Evolutionary conservation across 441 rosid species (phyloP).

Genomic region (Metrosideros polymorpha): DNA sequence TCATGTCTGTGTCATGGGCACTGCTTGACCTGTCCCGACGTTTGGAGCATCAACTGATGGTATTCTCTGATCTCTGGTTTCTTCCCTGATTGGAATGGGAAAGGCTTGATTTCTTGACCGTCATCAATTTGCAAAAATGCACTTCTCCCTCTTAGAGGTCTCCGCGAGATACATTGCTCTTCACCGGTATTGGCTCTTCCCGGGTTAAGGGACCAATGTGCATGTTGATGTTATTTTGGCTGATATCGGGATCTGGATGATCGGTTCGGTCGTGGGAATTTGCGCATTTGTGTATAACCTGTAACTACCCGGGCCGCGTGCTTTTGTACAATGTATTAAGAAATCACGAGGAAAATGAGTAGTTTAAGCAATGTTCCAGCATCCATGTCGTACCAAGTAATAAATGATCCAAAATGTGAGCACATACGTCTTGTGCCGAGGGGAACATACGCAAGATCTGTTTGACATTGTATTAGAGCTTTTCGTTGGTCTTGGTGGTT

Average conservation of each 20-base stretch:
- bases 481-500: neutral
- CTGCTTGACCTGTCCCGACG: conserved; percentile 21
- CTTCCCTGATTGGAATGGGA: neutral
- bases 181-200: neutral
- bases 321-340: neutral
- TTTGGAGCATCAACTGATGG: neutral
- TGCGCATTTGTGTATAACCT: neutral
- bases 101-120: neutral
- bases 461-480: neutral
- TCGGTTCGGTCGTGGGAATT: neutral
- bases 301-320: neutral
- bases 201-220: neutral
- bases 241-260: neutral
- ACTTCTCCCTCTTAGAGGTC: neutral
- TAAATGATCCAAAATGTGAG: neutral
- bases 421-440: neutral
- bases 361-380: neutral
- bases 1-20: conserved; percentile 61
- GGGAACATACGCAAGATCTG: neutral
- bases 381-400: neutral
- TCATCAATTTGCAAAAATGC: neutral
- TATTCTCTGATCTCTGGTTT: neutral
- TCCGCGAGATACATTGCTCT: neutral
- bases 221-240: neutral
- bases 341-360: neutral